These are phyloP conservation scores for Saccharomycopsis synnaedendra DNA, from an alignment of 805 yeast species.

Conservation along the genomic window DNA sequence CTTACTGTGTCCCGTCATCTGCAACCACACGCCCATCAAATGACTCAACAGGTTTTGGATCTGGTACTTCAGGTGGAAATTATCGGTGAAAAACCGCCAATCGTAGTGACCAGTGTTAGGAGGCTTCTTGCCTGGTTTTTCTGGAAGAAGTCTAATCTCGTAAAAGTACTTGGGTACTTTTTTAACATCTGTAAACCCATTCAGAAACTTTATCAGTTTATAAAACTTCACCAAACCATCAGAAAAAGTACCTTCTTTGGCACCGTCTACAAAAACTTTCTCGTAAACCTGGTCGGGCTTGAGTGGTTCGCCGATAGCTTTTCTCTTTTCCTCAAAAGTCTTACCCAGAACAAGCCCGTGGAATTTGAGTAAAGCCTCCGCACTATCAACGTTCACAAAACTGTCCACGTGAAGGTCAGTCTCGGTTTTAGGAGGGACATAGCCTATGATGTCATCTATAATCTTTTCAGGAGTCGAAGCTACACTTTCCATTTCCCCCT, in stretches of 20 bases:
- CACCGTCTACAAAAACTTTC: not conserved
- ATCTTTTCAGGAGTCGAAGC: not conserved
- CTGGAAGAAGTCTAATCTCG: slow-evolving; percentile 8
- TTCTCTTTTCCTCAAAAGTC: not conserved
- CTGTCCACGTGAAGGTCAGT: slow-evolving; percentile 3
- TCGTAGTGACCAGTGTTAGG: slow-evolving; percentile 34
- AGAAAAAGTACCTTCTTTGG: not conserved
- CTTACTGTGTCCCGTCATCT: slow-evolving; percentile 33
- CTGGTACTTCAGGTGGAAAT: slow-evolving; percentile 25
- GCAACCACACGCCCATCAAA: slow-evolving; percentile 38
- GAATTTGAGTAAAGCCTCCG: not conserved
- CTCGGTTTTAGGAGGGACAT: slow-evolving; percentile 2
- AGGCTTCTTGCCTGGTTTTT: not conserved
- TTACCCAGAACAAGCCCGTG: not conserved
- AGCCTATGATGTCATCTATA: slow-evolving; percentile 1
- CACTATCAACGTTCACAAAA: slow-evolving; percentile 7
- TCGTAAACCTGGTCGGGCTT: not conserved
- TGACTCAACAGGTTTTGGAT: slow-evolving; percentile 24
- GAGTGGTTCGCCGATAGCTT: not conserved
- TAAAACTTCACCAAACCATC: slow-evolving; percentile 2
- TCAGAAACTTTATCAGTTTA: slow-evolving; percentile 2
- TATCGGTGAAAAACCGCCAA: slow-evolving; percentile 46
- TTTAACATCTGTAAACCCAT: slow-evolving; percentile 1
- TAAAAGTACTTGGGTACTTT: slow-evolving; percentile 8
- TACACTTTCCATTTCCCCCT: not conserved